Evolutionary conservation across 306 rosid species (phyloP), one percentile per base, ranked within the genome.

Genomic region (Ochetophila trinervis): DNA sequence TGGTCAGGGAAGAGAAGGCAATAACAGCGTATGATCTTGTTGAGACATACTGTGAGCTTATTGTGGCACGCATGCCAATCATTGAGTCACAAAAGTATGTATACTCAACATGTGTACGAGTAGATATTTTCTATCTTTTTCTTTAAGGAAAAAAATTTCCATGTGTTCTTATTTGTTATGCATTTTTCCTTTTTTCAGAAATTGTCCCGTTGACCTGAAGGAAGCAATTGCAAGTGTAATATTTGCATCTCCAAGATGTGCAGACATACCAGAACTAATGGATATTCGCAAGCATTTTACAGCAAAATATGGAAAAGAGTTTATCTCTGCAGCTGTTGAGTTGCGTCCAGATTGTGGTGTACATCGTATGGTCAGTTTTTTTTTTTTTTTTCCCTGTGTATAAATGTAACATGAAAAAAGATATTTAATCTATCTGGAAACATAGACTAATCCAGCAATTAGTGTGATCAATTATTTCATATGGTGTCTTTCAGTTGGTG

Each of bases 281-380:
- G 99, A 94, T 57, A 76, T 90, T 55, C 84, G 82, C 73, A 94
- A 94, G 74, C 96, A 86, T 48, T 74, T 94, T 2, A 63, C 88
- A 5, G 70, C 91, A 27, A 94, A 90, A 77, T 94, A 90, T 60
- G 99, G 97, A 60, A 94, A 94, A 78, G 96, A 94, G 49, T 90
- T 94, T 50, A 63, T 75, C 69, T 54, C 90, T 62, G 86, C 94
- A 5, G 97, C 97, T 69, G 40, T 78, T 40, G 99, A 94, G 56
- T 60, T 90, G 75, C 99, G 97, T 48, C 97, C 99, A 10, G 95
- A 94, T 65, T 90, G 97, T 78, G 97, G 99, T 23, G 99, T 90
- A 51, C 83, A 82, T 78, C 96, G 96, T 67, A 65, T 88, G 99
- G 99, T 82, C 77, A 73, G 85, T 80, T 72, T 27, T 27, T 4